Evolutionary conservation across 306 rosid species (phyloP).

Genomic region (Crataegus laevigata): DNA sequence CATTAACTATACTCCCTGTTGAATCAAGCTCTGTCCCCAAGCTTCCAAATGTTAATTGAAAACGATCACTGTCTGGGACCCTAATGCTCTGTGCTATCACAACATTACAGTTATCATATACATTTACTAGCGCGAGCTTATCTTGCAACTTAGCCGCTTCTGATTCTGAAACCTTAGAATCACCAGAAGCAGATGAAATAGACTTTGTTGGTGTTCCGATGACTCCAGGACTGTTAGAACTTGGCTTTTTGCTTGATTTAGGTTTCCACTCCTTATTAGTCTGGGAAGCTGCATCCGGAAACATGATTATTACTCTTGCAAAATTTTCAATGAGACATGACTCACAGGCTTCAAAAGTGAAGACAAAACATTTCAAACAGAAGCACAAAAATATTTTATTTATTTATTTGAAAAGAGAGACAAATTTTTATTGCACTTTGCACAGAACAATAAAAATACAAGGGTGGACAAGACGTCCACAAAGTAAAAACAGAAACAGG

Average conservation of each 20-base stretch:
- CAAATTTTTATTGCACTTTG: background rate
- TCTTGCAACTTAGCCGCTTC: constrained; percentile 54
- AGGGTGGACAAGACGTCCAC: background rate
- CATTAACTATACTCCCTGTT: constrained; percentile 32
- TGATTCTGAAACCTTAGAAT: constrained; percentile 41
- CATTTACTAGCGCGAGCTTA: constrained; percentile 42
- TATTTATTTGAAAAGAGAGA: too few relatives aligned
- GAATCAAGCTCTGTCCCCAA: constrained; percentile 60
- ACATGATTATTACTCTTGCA: constrained; percentile 17
- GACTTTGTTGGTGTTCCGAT: constrained; percentile 74
- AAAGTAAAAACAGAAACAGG: background rate
- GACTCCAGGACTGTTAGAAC: constrained; percentile 57
- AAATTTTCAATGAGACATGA: constrained; percentile 2
- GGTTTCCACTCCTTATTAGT: constrained; percentile 96
- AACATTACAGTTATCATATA: constrained; percentile 67
- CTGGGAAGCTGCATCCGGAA: constrained; percentile 65
- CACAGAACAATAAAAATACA: background rate
- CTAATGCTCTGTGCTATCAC: constrained; percentile 87
- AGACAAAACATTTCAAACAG: constrained; percentile 1
- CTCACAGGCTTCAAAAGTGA: background rate
- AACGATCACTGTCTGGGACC: constrained; percentile 76
- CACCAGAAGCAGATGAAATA: constrained; percentile 46
- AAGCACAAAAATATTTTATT: background rate
- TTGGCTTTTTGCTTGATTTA: constrained; percentile 71
- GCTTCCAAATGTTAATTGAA: constrained; percentile 86